Evolutionary conservation across 352 stramenopile genomes (phyloP), one percentile per base, ranked within the genome.

Genomic region (Pythium graminicola): DNA sequence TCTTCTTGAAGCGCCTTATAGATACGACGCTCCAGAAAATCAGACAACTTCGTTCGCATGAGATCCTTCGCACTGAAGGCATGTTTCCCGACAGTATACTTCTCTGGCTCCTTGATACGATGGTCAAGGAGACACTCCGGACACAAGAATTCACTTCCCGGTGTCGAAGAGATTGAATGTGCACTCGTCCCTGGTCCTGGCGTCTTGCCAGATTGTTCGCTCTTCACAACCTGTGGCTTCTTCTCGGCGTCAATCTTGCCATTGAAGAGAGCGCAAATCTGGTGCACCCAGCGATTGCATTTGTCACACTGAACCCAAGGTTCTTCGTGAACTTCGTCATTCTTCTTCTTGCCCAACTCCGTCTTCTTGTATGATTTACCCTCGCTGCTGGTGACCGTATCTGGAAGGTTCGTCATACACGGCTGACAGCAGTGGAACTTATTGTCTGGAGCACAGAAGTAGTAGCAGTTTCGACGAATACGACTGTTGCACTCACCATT

Each of bases 261-360:
- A 63, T 99, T 99, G 71, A 99, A 99, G 6, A 99, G 77, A 22
- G 93, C 95, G 72, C 97, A 99, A 54, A 99, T 98, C 65, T 99
- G 96, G 68, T 99, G 97, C 45, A 99, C 95, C 97, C 97, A 99
- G 6, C 95, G 79, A 49, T 98, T 95, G 64, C 97, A 99, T 23
- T 81, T 86, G 57, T 99, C 95, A 64, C 97, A 99, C 58, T 98
- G 86, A 5, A 99, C 96, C 97, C 97, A 99, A 19, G 87, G 75
- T 62, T 98, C 95, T 69, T 98, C 91, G 17, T 96, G 88, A 4
- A 93, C 79, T 62, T 93, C 85, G 54, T 92, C 79, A 40, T 93
- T 93, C 64, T 91, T 89, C 65, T 91, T 91, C 23, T 77, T 76
- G 17, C 65, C 51, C 14, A 95, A 68, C 41, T 89, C 79, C 7